Conservation (phyloP, 768 basidiomycete genomes). For the Mycena alexandri region DNA sequence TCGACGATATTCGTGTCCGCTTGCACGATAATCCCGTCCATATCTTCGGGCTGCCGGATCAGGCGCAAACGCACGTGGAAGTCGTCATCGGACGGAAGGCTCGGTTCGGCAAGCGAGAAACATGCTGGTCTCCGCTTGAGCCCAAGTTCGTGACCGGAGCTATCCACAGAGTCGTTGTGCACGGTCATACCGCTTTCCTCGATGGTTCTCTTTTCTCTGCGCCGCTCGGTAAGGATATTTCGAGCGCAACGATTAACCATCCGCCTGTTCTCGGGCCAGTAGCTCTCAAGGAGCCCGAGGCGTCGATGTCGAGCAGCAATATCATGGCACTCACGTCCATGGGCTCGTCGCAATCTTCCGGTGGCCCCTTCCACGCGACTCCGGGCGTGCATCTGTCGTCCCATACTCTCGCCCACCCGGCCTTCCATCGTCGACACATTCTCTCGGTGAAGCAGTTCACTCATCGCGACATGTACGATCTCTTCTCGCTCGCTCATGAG, state of each 20-base stretch:
- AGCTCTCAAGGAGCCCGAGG: slow-evolving; percentile 48
- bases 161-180: slow-evolving; percentile 91
- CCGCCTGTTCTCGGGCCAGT: slow-evolving; percentile 34
- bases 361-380: slow-evolving; percentile 46
- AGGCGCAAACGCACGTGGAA: slow-evolving; percentile 89
- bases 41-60: slow-evolving; percentile 93
- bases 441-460: slow-evolving; percentile 95
- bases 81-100: slow-evolving; percentile 87
- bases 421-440: slow-evolving; percentile 94
- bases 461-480: slow-evolving; percentile 89
- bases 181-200: slow-evolving; percentile 89
- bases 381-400: slow-evolving; percentile 52
- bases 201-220: slow-evolving; percentile 80
- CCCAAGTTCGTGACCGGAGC: slow-evolving; percentile 73
- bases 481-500: slow-evolving; percentile 95
- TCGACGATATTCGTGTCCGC: slow-evolving; percentile 86
- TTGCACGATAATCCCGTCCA: slow-evolving; percentile 92
- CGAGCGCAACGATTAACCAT: slow-evolving; percentile 68
- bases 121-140: slow-evolving; percentile 88
- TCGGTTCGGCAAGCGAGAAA: slow-evolving; percentile 62
- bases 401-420: slow-evolving; percentile 74
- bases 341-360: slow-evolving; percentile 26
- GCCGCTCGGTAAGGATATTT: slow-evolving; percentile 79
- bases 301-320: slow-evolving; percentile 35
- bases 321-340: slow-evolving; percentile 45